Conservation (phyloP, 768 basidiomycete species). For the Tylopilus felleus region DNA sequence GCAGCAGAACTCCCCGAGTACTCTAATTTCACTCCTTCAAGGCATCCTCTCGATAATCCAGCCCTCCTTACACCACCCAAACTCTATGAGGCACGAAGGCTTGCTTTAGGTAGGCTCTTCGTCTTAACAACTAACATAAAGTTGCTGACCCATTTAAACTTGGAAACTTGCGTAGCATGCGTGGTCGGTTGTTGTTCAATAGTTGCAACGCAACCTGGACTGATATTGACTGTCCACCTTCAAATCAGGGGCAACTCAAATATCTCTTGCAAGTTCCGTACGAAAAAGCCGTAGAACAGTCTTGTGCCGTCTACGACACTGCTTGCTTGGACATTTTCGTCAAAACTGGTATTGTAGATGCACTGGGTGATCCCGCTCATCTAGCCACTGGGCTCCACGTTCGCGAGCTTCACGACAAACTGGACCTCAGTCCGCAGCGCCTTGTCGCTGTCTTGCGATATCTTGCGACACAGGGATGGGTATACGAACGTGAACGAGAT, state of each 20-base stretch:
- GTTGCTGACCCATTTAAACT: not conserved
- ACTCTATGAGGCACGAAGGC: not conserved
- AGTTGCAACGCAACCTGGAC: not conserved
- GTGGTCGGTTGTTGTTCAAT: not conserved
- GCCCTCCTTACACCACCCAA: not conserved
- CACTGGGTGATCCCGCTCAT: not conserved
- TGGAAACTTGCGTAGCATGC: not conserved
- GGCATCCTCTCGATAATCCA: not conserved
- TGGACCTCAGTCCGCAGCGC: not conserved
- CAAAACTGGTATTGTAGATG: conserved; percentile 2
- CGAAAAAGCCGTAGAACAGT: conserved; percentile 2
- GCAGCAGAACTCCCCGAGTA: not conserved
- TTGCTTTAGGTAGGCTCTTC: not conserved
- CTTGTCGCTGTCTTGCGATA: not conserved
- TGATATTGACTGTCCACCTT: not conserved
- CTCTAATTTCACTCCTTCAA: not conserved
- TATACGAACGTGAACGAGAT: not conserved
- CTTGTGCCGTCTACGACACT: not conserved
- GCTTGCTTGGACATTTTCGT: conserved; percentile 1
- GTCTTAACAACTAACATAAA: not conserved
- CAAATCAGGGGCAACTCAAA: conserved; percentile 1
- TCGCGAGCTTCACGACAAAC: not conserved
- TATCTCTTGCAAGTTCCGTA: conserved; percentile 4
- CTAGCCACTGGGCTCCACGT: not conserved
- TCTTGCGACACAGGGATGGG: conserved; percentile 1